These are phyloP conservation scores for Colletotrichum sp. DNA, from an alignment of 2,329 filamentous ascomycete species.

Conservation along the genomic window DNA sequence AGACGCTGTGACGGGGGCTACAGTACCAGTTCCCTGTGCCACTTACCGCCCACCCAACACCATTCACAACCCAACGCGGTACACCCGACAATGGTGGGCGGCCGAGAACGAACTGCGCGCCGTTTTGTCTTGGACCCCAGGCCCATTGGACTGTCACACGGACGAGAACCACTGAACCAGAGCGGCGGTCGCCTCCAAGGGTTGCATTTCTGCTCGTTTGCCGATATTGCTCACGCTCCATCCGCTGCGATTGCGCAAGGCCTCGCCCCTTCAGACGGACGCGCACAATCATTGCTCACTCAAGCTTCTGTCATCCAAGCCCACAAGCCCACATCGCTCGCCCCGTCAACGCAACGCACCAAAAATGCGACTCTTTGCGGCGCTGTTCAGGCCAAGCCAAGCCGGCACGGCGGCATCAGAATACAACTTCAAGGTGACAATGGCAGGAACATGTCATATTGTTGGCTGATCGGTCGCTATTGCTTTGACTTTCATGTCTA, in stretches of 20 bases:
- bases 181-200: background rate
- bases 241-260: background rate
- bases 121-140: background rate
- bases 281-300: background rate
- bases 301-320: slow-evolving; percentile 17
- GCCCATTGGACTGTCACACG: background rate
- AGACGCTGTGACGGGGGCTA: background rate
- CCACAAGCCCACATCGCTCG: background rate
- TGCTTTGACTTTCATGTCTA: background rate
- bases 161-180: background rate
- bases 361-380: background rate
- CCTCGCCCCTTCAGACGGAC: slow-evolving; percentile 3
- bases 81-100: background rate
- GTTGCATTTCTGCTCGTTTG: background rate
- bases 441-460: background rate
- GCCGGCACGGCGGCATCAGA: background rate
- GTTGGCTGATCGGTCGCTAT: background rate
- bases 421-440: background rate
- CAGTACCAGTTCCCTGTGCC: background rate
- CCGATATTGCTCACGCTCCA: background rate
- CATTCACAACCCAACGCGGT: background rate
- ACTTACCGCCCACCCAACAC: background rate
- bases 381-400: background rate
- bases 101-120: background rate
- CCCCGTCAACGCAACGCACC: background rate